Evolutionary conservation across 2,329 filamentous ascomycete species (phyloP).

Genomic region (Karstenula rhodostoma): DNA sequence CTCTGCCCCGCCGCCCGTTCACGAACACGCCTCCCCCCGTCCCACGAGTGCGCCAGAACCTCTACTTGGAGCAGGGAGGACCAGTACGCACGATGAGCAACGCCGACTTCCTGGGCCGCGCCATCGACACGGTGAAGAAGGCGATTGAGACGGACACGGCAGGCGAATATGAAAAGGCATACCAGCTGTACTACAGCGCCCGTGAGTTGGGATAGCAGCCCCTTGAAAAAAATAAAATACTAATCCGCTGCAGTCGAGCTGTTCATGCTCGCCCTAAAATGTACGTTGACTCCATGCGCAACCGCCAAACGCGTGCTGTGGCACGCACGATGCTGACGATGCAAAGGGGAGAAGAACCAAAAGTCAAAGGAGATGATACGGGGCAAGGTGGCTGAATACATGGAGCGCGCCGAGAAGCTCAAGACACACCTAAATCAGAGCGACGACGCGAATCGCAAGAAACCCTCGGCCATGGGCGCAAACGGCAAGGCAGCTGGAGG

Average conservation of each 20-base stretch:
- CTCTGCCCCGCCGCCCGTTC: neutral
- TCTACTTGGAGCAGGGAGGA: neutral
- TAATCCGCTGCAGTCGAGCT: constrained; percentile 72
- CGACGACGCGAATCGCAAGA: constrained; percentile 72
- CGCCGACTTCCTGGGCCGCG: constrained; percentile 95
- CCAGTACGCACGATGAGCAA: constrained; percentile 73
- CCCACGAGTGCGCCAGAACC: neutral
- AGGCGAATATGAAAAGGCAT: constrained; percentile 96
- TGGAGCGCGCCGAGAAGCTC: constrained; percentile 98
- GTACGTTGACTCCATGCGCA: constrained; percentile 48
- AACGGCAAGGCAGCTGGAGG: constrained; percentile 73
- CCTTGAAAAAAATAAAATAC: constrained; percentile 7
- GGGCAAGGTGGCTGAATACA: constrained; percentile 93
- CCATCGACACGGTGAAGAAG: constrained; percentile 96
- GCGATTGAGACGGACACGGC: constrained; percentile 96
- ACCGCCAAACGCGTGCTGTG: neutral
- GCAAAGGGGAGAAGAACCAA: constrained; percentile 87
- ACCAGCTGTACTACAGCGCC: constrained; percentile 93
- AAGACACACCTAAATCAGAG: constrained; percentile 85
- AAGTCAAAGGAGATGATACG: constrained; percentile 98
- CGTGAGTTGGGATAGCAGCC: constrained; percentile 35
- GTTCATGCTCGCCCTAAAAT: constrained; percentile 98
- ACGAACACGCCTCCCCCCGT: neutral
- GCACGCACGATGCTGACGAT: constrained; percentile 24
- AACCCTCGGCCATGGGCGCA: constrained; percentile 74